These are phyloP conservation scores for Pseudocercospora musae DNA, from an alignment of 2,329 filamentous ascomycete genomes.

Conservation along the genomic window DNA sequence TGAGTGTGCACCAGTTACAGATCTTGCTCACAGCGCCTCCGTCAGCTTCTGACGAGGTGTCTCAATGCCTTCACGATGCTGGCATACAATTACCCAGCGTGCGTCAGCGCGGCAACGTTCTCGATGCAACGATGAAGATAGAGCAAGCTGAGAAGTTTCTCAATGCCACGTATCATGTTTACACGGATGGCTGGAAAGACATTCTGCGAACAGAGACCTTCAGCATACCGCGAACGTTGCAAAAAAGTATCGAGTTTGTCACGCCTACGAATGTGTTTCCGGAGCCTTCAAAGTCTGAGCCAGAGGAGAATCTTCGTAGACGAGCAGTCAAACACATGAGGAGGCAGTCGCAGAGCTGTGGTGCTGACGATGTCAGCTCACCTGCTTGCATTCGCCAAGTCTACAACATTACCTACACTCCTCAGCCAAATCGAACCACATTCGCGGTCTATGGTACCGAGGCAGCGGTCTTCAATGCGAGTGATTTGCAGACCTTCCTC, in stretches of 20 bases:
- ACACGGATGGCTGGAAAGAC: constrained; percentile 7
- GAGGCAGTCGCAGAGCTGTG: constrained; percentile 4
- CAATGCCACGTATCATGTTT: constrained; percentile 9
- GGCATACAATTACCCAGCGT: not conserved
- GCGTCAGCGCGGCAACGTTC: not conserved
- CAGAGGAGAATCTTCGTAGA: not conserved
- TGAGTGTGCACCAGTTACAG: not conserved
- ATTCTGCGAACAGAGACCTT: constrained; percentile 9
- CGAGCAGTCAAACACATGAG: not conserved
- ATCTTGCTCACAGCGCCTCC: not conserved
- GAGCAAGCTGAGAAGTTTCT: not conserved
- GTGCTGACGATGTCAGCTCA: constrained; percentile 8
- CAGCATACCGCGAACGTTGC: constrained; percentile 3
- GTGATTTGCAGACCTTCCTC: constrained; percentile 16
- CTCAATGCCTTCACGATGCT: not conserved
- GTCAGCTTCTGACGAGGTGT: not conserved
- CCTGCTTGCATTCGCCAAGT: constrained; percentile 17
- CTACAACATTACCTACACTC: constrained; percentile 18
- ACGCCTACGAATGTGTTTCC: not conserved
- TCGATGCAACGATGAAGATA: not conserved
- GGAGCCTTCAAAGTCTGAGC: not conserved
- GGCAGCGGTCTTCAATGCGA: constrained; percentile 15
- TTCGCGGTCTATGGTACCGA: constrained; percentile 21
- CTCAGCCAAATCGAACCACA: constrained; percentile 18
- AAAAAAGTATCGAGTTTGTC: not conserved